These are phyloP conservation scores for Pichia phayaonensis DNA, from an alignment of 805 yeast species.

Conservation along the genomic window DNA sequence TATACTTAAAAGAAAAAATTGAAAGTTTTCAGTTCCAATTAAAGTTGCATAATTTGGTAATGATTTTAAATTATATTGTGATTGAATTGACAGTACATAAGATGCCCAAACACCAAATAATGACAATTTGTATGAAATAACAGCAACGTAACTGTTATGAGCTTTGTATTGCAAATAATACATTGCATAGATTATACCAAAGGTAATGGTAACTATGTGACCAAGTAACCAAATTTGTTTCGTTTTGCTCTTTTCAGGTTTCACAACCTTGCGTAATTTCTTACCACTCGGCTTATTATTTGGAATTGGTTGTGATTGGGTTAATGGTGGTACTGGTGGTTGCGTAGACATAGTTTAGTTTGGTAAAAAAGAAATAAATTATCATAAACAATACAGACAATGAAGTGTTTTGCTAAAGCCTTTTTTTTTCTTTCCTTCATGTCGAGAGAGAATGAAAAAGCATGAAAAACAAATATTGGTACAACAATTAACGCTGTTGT, in stretches of 20 bases:
- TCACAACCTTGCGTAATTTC: constrained; percentile 9
- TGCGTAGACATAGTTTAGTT: not conserved
- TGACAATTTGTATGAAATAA: constrained; percentile 46
- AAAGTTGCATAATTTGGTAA: constrained; percentile 58
- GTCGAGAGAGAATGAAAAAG: too few species aligned
- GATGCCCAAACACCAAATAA: constrained; percentile 50
- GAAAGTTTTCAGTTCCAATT: constrained; percentile 71
- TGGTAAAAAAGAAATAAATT: not conserved
- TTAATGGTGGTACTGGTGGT: not conserved
- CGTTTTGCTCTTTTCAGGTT: constrained; percentile 14
- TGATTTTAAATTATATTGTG: constrained; percentile 48
- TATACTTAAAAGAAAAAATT: constrained; percentile 45
- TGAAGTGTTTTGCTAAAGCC: not conserved
- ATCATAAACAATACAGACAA: not conserved
- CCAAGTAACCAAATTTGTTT: constrained; percentile 51
- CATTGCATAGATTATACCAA: constrained; percentile 32
- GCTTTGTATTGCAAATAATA: constrained; percentile 29
- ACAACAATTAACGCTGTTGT: not conserved
- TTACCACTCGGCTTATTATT: not conserved
- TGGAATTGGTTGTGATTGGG: not conserved
- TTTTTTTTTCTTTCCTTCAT: too few species aligned
- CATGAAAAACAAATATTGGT: too few species aligned
- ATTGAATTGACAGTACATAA: constrained; percentile 44
- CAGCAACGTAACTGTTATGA: constrained; percentile 38
- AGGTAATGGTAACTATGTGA: constrained; percentile 38